Evolutionary conservation across 2,329 filamentous ascomycete species (phyloP), one percentile per base, ranked within the genome.

Genomic region (Westerdykella aurantiaca): DNA sequence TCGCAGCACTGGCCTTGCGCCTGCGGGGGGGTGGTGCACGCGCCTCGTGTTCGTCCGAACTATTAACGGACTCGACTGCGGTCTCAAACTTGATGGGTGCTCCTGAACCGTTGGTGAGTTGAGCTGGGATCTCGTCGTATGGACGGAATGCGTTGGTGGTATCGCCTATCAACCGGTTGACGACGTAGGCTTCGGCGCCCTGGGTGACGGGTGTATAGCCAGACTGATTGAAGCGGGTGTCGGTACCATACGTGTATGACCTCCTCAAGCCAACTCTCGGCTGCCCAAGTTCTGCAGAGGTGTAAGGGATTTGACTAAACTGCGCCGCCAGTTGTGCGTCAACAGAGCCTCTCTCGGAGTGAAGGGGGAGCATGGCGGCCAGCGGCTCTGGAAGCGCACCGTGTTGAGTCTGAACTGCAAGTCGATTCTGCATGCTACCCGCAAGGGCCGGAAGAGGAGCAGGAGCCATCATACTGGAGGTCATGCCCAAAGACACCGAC

Each of bases 161-260:
- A 29, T 57, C 54, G 31, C 52, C 47, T 34, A 63, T 48, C 38
- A 65, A 49, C 6, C 56, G 58, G 18, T 47, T 50, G 6, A 52
- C 53, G 2, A 60, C 53, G n/a, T 48, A 48, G 1, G 56, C 52
- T 38, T 61, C 53, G 13, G 49, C 55, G 17, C 59, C 53, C 17
- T 53, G 44, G 2, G 50, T 46, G 5, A 55, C 55, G 0, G 61
- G 48, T 6, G 52, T 43, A 43, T 57, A 67, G 1, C 57, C 62
- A 23, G 53, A 46, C 1, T 53, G 50, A 41, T 61, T 61, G 54
- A 68, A 68, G 5, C 59, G 55, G 38, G 55, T 56, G 44, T 68
- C 64, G 1, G 63, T 66, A 18, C 64, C 64, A 41, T 65, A 67
- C 0, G 59, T 62, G 31, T 65, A 66, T 7, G 59, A 50, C 33